phyloP scores from a whole-genome alignment of 2,329 filamentous ascomycete genomes.

The Madurella fahalii region DNA sequence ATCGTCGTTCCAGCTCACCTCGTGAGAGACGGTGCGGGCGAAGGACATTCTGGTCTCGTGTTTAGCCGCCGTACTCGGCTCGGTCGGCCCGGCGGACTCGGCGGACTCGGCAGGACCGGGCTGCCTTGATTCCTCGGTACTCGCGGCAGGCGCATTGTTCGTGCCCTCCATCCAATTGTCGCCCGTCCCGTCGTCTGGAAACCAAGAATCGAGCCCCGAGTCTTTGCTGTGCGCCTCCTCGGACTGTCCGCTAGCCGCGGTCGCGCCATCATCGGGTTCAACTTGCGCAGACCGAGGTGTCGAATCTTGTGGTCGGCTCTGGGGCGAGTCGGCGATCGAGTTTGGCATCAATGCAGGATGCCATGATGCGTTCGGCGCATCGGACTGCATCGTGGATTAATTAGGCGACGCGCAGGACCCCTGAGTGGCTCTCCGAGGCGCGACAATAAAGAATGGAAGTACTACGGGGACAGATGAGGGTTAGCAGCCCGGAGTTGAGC shows the following conservation, averaged over 20 bases:
- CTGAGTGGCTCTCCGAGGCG: constrained; percentile 13
- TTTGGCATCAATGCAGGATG: constrained; percentile 51
- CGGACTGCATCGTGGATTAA: constrained; percentile 38
- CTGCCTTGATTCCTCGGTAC: constrained; percentile 1
- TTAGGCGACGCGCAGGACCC: constrained; percentile 14
- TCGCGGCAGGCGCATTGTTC: constrained; percentile 11
- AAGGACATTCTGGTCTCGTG: constrained; percentile 61
- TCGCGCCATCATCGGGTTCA: background rate
- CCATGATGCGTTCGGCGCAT: constrained; percentile 43
- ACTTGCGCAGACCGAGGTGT: constrained; percentile 6
- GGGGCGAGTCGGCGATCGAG: constrained; percentile 26
- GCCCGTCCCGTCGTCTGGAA: constrained; percentile 30
- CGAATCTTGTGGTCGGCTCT: constrained; percentile 1
- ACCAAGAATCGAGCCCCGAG: constrained; percentile 28
- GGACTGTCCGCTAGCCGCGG: constrained; percentile 1
- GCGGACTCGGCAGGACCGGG: constrained; percentile 4
- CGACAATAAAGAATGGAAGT: constrained; percentile 13
- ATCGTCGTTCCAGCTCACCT: constrained; percentile 57
- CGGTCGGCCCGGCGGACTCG: constrained; percentile 10
- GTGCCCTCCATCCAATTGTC: constrained; percentile 24
- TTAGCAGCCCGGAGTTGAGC: constrained; percentile 6
- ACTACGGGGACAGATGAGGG: constrained; percentile 9
- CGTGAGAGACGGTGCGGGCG: constrained; percentile 59
- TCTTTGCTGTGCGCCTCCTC: constrained; percentile 14
- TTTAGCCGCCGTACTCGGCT: constrained; percentile 39